Percentiles rank a stretch among this genome's conserved stretches.
phyloP scores from a whole-genome alignment of 2,329 filamentous ascomycete species.

The Amesomyces nigricolor region DNA sequence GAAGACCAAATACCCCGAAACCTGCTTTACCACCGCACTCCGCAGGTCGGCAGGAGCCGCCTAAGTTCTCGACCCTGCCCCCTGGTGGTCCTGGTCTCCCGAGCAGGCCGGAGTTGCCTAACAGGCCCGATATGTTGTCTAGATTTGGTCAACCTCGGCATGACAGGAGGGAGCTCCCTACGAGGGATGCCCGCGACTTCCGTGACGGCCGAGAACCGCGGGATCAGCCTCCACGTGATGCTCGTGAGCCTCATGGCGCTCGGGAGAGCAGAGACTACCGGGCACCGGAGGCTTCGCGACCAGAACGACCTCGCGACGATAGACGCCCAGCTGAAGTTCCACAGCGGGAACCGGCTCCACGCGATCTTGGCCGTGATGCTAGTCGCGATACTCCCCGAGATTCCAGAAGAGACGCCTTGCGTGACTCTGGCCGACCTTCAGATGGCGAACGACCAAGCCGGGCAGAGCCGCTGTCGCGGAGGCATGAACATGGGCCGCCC shows the following conservation, averaged over 20 bases:
- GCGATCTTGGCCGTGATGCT: slow-evolving; percentile 7
- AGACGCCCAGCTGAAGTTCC: slow-evolving; percentile 37
- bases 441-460: slow-evolving; percentile 37
- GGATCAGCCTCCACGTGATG: slow-evolving; percentile 33
- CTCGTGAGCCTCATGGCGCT: slow-evolving; percentile 36
- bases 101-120: slow-evolving; percentile 27
- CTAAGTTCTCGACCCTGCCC: slow-evolving; percentile 33
- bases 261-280: slow-evolving; percentile 29
- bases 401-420: slow-evolving; percentile 7
- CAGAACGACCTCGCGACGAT: slow-evolving; percentile 42
- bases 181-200: slow-evolving; percentile 33
- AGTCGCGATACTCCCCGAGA: neutral
- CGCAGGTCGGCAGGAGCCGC: slow-evolving; percentile 28
- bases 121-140: slow-evolving; percentile 21
- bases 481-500: slow-evolving; percentile 32
- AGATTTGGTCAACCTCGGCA: slow-evolving; percentile 37
- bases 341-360: slow-evolving; percentile 16
- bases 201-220: slow-evolving; percentile 32
- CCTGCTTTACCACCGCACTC: slow-evolving; percentile 16
- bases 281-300: slow-evolving; percentile 37
- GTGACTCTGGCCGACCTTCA: slow-evolving; percentile 34
- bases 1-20: slow-evolving; percentile 29
- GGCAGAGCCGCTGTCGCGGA: slow-evolving; percentile 31
- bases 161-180: slow-evolving; percentile 28
- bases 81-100: slow-evolving; percentile 30